Conservation (phyloP, 192 early-diverging fungal species). For the Coemansia sp. region DNA sequence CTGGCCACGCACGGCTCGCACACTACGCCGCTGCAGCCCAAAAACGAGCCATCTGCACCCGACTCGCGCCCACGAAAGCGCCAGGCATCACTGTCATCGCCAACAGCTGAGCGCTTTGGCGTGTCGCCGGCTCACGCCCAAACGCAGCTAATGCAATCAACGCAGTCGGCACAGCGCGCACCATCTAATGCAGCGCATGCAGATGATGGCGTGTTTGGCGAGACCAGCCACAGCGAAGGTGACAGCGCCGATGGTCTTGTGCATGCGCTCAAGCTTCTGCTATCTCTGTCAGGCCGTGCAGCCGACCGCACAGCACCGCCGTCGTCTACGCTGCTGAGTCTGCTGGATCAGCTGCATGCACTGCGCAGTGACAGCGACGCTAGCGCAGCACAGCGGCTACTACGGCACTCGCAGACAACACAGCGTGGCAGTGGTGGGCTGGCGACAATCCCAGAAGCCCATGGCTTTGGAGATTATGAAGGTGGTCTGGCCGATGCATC, state of each 20-base stretch:
- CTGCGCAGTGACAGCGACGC: conserved; percentile 6
- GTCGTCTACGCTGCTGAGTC: conserved; percentile 15
- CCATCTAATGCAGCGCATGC: conserved; percentile 9
- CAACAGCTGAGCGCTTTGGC: conserved; percentile 25
- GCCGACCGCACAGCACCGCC: conserved; percentile 9
- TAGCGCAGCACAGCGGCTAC: not conserved
- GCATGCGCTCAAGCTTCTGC: conserved; percentile 43
- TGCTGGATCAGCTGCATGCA: conserved; percentile 25
- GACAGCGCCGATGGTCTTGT: conserved; percentile 35
- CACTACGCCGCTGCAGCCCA: conserved; percentile 25
- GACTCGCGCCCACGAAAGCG: conserved; percentile 46
- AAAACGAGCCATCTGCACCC: not conserved
- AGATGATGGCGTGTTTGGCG: conserved; percentile 1
- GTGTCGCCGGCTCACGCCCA: conserved; percentile 10
- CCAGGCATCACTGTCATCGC: conserved; percentile 51
- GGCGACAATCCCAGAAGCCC: conserved; percentile 19
- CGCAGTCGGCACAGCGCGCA: conserved; percentile 16
- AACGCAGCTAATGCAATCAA: not conserved
- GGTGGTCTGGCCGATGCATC: not conserved
- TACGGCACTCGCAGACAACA: conserved; percentile 2
- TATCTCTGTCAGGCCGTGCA: conserved; percentile 20
- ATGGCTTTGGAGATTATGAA: not conserved
- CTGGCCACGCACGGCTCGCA: conserved; percentile 39
- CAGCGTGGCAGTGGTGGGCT: conserved; percentile 2
- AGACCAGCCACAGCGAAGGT: not conserved